phyloP scores from a whole-genome alignment of 2,329 filamentous ascomycete genomes.

The Fusarium sp. region DNA sequence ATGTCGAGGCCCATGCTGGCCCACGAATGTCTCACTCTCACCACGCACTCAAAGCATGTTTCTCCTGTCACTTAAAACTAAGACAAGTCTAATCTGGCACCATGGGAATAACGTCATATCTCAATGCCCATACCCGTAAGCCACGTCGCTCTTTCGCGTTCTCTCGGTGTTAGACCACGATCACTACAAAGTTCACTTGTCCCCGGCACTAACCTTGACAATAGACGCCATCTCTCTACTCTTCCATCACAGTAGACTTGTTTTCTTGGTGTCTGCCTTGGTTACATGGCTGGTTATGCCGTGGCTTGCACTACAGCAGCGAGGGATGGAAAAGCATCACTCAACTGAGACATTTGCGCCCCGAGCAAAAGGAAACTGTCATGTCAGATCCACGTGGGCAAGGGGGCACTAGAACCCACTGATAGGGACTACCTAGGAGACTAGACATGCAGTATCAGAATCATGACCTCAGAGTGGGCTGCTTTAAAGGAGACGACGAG shows the following conservation, averaged over 20 bases:
- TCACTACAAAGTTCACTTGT: background rate
- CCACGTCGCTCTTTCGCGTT: slow-evolving; percentile 12
- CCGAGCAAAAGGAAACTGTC: slow-evolving; percentile 12
- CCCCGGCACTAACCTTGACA: background rate
- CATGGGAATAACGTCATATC: background rate
- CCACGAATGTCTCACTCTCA: slow-evolving; percentile 10
- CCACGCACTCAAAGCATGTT: background rate
- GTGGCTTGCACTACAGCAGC: slow-evolving; percentile 34
- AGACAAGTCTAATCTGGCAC: slow-evolving; percentile 3
- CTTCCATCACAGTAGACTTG: background rate
- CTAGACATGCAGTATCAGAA: background rate
- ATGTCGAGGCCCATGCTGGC: background rate
- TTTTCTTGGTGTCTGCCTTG: background rate
- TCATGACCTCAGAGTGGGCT: background rate
- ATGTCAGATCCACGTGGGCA: slow-evolving; percentile 34
- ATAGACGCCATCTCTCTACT: background rate
- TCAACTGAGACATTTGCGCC: slow-evolving; percentile 30
- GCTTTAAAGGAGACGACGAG: background rate
- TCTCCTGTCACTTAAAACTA: background rate
- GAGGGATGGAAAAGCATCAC: slow-evolving; percentile 19
- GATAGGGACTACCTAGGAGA: background rate
- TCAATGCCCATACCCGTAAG: background rate
- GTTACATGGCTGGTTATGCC: slow-evolving; percentile 23
- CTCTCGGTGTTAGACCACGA: background rate
- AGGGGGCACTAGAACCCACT: slow-evolving; percentile 3